A percentile compares a stretch with the other conserved stretches of the same genome.
Conservation (phyloP, 2,329 filamentous ascomycete species). For the Incumbomyces delicatus region DNA sequence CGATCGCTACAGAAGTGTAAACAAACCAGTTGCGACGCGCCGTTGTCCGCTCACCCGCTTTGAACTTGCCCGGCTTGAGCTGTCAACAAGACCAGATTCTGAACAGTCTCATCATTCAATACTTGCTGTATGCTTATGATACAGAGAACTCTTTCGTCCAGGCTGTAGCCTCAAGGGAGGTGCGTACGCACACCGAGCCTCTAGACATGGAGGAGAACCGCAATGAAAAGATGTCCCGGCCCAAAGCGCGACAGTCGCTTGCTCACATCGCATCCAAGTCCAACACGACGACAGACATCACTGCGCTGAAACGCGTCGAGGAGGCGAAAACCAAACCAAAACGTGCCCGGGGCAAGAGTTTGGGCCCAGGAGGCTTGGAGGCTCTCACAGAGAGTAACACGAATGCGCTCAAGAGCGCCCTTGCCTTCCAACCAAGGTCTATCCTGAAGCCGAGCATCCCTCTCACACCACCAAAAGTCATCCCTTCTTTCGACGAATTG, state of each 20-base stretch:
- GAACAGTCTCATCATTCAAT: background rate
- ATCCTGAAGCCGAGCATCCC: conserved; percentile 74
- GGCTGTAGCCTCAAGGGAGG: background rate
- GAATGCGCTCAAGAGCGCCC: conserved; percentile 53
- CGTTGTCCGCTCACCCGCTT: background rate
- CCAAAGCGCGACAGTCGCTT: conserved; percentile 58
- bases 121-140: background rate
- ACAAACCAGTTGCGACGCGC: conserved; percentile 7
- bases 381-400: conserved; percentile 64
- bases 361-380: conserved; percentile 84
- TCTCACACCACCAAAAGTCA: conserved; percentile 54
- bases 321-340: conserved; percentile 36
- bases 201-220: background rate
- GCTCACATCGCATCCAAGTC: conserved; percentile 59
- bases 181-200: background rate
- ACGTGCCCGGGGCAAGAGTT: conserved; percentile 88
- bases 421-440: conserved; percentile 46
- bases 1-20: conserved; percentile 7
- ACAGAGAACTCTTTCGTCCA: background rate
- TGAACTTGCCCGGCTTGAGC: background rate
- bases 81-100: too few relatives aligned
- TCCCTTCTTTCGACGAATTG: conserved; percentile 50
- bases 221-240: conserved; percentile 5
- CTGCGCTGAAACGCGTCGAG: conserved; percentile 30
- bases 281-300: conserved; percentile 62